Conservation (phyloP, 768 basidiomycete species). For the Auriculariales sp. region DNA sequence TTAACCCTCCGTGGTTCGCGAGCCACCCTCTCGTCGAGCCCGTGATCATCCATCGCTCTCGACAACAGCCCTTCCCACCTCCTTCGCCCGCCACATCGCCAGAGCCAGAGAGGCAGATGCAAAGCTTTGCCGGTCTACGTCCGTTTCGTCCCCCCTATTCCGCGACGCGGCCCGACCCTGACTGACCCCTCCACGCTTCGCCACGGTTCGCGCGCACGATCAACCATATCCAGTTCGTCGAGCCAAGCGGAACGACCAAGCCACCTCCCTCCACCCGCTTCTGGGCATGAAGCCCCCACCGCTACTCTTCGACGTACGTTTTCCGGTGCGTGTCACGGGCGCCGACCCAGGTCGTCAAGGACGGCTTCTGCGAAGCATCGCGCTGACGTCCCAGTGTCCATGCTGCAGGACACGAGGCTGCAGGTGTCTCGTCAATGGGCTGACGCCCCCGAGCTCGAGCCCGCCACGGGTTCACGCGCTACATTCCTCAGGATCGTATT, state of each 20-base stretch:
- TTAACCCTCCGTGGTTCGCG: not conserved
- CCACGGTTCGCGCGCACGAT: no score
- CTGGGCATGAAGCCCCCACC: not conserved
- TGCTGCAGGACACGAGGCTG: not conserved
- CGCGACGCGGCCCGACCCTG: not conserved
- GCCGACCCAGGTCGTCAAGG: not conserved
- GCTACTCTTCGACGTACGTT: conserved; percentile 1
- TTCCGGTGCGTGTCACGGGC: not conserved
- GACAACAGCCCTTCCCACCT: no score
- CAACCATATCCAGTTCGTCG: not conserved
- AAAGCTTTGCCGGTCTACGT: not conserved
- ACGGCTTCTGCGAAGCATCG: not conserved
- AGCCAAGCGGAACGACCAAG: not conserved
- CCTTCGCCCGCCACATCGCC: not conserved
- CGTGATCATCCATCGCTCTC: not conserved
- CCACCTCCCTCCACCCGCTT: not conserved
- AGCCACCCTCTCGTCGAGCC: not conserved
- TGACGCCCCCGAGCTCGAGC: not conserved
- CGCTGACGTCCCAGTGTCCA: no score
- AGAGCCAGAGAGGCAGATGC: not conserved
- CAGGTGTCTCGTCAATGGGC: not conserved
- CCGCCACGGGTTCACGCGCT: not conserved
- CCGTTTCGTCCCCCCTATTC: not conserved
- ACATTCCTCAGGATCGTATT: not conserved
- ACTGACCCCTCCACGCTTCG: not conserved